A percentile compares a stretch with the other conserved stretches of the same genome.
These are phyloP conservation scores for Colletotrichum spaethianum DNA, from an alignment of 2,329 filamentous ascomycete genomes.

Conservation along the genomic window DNA sequence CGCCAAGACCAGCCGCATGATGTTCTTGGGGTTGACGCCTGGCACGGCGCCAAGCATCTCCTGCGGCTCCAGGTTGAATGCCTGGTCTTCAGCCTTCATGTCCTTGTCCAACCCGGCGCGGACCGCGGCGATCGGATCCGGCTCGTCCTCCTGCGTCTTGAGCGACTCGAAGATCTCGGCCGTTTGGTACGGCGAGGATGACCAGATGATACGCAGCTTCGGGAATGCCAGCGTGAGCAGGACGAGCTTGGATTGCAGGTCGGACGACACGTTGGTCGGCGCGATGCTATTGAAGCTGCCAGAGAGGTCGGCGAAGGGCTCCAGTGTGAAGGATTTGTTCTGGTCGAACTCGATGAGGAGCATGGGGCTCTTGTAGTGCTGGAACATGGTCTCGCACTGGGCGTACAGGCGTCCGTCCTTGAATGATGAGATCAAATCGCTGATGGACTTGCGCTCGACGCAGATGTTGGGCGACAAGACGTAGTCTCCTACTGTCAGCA, in stretches of 20 bases:
- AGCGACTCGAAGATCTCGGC: constrained; percentile 96
- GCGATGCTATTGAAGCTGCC: constrained; percentile 75
- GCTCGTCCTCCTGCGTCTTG: constrained; percentile 91
- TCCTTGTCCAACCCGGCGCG: constrained; percentile 81
- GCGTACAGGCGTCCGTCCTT: constrained; percentile 91
- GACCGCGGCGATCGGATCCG: constrained; percentile 90
- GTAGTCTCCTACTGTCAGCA: constrained; percentile 97
- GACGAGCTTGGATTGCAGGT: constrained; percentile 92
- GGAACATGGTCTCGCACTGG: constrained; percentile 94
- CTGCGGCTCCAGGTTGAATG: constrained; percentile 87
- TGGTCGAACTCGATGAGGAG: constrained; percentile 98
- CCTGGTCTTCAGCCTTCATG: constrained; percentile 74
- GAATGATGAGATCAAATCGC: constrained; percentile 92
- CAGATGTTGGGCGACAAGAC: constrained; percentile 92
- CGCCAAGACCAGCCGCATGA: constrained; percentile 79
- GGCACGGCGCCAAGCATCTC: constrained; percentile 92
- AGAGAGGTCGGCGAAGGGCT: constrained; percentile 79
- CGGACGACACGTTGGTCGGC: constrained; percentile 71
- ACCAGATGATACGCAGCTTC: constrained; percentile 92
- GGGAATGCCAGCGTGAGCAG: constrained; percentile 94
- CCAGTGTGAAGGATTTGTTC: constrained; percentile 96
- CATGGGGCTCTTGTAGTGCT: constrained; percentile 91
- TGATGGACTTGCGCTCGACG: constrained; percentile 93
- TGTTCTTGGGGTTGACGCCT: constrained; percentile 84
- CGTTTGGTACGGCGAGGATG: constrained; percentile 91